Base-by-base conservation (phyloP, 1,139 yeast genomes). In the Geotrichum reessii region DNA sequence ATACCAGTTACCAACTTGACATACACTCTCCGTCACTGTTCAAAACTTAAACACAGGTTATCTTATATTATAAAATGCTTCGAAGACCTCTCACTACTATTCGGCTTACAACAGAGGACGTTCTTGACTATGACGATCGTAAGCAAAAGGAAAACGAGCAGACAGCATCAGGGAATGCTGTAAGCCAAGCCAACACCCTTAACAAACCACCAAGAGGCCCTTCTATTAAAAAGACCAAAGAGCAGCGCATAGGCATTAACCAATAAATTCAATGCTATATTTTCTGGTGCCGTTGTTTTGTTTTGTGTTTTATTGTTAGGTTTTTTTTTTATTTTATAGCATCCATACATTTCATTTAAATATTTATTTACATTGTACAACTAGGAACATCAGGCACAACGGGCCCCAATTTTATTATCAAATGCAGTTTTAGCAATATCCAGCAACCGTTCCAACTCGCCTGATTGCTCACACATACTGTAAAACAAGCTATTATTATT, bases 381-480 rank as follows among this genome's bases (percentile, higher is more conserved):
- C n/a, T 17, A 33, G 12, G 6, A 11, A 14, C 44, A 37, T 37
- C 17, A 37, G 19, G 17, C 1, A 37, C 19, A 9, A 14, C n/a
- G 9, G n/a, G 44, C 44, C 17, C 44, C 44, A 37, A 37, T n/a
- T 19, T 47, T 33, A 24, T 53, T 49, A 11, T 50, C 33, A 21
- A 59, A 63, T 11, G 74, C 68, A 31, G 83, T 86, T 70, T 87
- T 86, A 3, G 98, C 96, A 65, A 88, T 73, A 62, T 81, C 82
- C 27, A 83, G 76, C 67, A 93, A 80, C 3, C 85, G 78, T 47
- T 89, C 96, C 63, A 92, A 76, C 71, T 93, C 98, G 56, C 99
- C 99, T 71, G 95, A 87, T 71, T 90, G 88, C 63, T 81, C 86
- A 76, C 98, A 92, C 98, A 93, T 91, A 63, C 86, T 81, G 74